Base-by-base conservation (phyloP, 495 filamentous ascomycete species). In the Penicillium lividum region DNA sequence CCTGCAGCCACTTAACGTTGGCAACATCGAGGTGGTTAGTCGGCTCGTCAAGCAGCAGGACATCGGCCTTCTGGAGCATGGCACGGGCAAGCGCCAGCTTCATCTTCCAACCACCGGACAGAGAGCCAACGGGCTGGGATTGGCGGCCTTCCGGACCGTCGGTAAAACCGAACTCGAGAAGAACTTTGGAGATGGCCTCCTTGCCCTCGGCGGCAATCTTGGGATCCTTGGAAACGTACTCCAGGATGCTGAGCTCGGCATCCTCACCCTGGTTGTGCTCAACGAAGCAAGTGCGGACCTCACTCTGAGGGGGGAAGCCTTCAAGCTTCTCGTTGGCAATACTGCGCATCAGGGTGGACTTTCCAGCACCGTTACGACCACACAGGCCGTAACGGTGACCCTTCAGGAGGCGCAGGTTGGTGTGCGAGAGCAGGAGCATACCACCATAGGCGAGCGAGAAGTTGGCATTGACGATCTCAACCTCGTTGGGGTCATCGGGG, bases 51-150 rank as follows among this genome's bases (percentile, higher is more conserved):
- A 99, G 85, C 34, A 99, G 77, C 36, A 99, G 79, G 43, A 99
- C 93, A 73, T 99, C 93, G 36, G 94, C 94, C 69, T 88, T 89
- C 82, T 90, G 89, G 61, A 99, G 82, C 94, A 99, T 98, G 58
- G 94, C 94, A 66, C 94, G 85, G 52, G 95, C 94, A 64, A 99
- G 80, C 56, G 94, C 94, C 54, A 99, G 78, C 85, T 99, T 99
- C 94, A 99, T 99, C 84, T 99, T 98, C 94, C 94, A 99, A 67
- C 94, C 94, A 71, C 94, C 94, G n/a, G 94, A 99, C 18, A 98
- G 80, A 29, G 93, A 96, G 57, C 94, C 93, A 54, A 98, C 95
- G 50, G 84, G 87, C 68, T 95, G 88, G 31, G 85, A 80, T 71
- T 97, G 93, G 29, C 89, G 86, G 56, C 94, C 95, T 60, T 94